A percentile compares a stretch with the other conserved stretches of the same genome.
phyloP scores from a whole-genome alignment of 2,329 filamentous ascomycete genomes.

The Coniochaeta sp. region DNA sequence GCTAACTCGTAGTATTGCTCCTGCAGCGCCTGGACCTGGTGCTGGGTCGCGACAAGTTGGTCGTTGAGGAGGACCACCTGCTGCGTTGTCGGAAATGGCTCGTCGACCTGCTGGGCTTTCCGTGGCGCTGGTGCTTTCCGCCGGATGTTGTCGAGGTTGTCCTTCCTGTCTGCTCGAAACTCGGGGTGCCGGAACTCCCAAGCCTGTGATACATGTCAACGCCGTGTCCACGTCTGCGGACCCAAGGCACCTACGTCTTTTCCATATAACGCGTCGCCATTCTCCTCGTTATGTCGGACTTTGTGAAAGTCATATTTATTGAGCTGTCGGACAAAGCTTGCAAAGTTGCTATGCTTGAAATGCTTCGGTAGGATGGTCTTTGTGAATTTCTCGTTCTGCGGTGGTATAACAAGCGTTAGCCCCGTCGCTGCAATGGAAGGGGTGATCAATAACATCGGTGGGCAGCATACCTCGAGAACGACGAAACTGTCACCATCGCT shows the following conservation, averaged over 20 bases:
- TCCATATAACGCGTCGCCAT: constrained; percentile 73
- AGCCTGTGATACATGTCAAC: constrained; percentile 43
- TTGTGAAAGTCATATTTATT: constrained; percentile 99
- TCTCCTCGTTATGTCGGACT: constrained; percentile 86
- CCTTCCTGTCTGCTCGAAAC: constrained; percentile 92
- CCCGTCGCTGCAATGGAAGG: not conserved
- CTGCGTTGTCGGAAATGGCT: constrained; percentile 72
- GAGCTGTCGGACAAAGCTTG: constrained; percentile 88
- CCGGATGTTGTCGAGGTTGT: constrained; percentile 92
- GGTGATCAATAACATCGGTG: not conserved
- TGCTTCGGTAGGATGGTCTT: constrained; percentile 95
- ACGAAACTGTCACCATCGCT: constrained; percentile 94
- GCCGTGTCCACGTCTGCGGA: constrained; percentile 15
- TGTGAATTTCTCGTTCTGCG: constrained; percentile 93
- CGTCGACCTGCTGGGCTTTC: constrained; percentile 60
- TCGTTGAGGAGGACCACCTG: constrained; percentile 86
- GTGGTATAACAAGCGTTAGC: not conserved
- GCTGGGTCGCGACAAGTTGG: constrained; percentile 81
- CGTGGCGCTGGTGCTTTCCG: constrained; percentile 89
- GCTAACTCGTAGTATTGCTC: constrained; percentile 75
- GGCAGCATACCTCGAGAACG: constrained; percentile 72
- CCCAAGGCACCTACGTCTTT: constrained; percentile 51
- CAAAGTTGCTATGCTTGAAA: constrained; percentile 99
- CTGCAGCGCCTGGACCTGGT: constrained; percentile 83
- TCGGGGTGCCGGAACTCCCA: constrained; percentile 98